Conservation (phyloP, 495 filamentous ascomycete species). For the Penicillium desertorum region DNA sequence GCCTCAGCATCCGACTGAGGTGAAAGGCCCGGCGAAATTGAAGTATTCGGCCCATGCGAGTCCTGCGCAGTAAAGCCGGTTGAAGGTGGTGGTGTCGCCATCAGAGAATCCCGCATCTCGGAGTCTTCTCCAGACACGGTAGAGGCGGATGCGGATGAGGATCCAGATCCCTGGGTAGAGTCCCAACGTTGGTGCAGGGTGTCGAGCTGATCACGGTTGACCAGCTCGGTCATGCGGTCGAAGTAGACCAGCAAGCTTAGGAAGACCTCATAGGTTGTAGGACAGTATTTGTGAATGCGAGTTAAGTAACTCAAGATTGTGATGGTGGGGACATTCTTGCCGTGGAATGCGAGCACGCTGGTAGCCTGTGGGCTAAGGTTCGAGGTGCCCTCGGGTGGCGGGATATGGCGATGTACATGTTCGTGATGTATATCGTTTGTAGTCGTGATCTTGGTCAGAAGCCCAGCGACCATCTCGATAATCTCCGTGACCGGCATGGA, state of each 20-base stretch:
- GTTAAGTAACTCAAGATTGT: conserved; percentile 94
- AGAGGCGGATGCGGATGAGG: conserved; percentile 16
- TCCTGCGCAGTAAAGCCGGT: conserved; percentile 37
- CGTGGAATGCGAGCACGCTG: conserved; percentile 97
- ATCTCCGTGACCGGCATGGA: conserved; percentile 96
- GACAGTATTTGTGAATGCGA: conserved; percentile 98
- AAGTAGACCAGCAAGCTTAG: conserved; percentile 95
- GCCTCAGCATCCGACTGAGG: conserved; percentile 55
- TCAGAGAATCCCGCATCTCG: conserved; percentile 27
- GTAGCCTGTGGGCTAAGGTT: conserved; percentile 76
- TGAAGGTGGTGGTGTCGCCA: conserved; percentile 42
- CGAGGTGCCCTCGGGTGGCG: conserved; percentile 60
- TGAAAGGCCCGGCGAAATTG: conserved; percentile 37
- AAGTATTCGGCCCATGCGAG: conserved; percentile 31
- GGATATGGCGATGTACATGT: conserved; percentile 67
- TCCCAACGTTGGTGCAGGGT: conserved; percentile 40
- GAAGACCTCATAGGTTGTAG: conserved; percentile 98
- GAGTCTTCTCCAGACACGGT: conserved; percentile 15
- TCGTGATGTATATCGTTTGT: conserved; percentile 96
- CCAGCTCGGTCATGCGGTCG: conserved; percentile 96
- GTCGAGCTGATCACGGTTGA: conserved; percentile 69
- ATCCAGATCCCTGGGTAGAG: conserved; percentile 13
- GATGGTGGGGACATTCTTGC: conserved; percentile 97
- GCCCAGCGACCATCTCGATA: conserved; percentile 99
- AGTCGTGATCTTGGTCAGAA: conserved; percentile 95